Evolutionary conservation across 2,329 filamentous ascomycete genomes (phyloP).

Genomic region (Hypomyces perniciosus): DNA sequence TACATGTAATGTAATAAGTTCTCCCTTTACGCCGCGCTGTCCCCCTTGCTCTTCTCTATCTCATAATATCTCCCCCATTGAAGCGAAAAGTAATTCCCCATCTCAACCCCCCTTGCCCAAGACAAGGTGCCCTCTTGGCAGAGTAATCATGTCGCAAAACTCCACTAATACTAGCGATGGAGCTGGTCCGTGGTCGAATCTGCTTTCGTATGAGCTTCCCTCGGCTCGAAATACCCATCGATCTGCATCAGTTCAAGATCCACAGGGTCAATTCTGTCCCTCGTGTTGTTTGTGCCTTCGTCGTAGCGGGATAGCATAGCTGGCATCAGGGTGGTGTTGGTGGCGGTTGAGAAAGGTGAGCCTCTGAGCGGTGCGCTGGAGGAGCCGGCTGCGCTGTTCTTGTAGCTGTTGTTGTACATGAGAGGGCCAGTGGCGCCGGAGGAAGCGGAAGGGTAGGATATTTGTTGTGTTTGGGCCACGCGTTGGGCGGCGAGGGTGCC

Average conservation of each 20-base stretch:
- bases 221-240: conserved; percentile 10
- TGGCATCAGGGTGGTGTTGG: conserved; percentile 3
- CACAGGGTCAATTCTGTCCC: conserved; percentile 20
- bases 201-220: neutral
- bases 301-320: conserved; percentile 12
- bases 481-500: conserved; percentile 47
- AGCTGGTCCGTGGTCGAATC: conserved; percentile 14
- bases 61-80: neutral
- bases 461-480: conserved; percentile 25
- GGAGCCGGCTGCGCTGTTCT: conserved; percentile 9
- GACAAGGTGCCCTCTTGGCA: neutral
- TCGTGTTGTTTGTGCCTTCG: neutral
- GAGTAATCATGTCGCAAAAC: neutral
- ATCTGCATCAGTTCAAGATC: conserved; percentile 30
- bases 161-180: conserved; percentile 4
- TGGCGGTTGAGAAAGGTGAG: conserved; percentile 17
- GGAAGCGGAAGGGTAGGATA: conserved; percentile 12
- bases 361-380: conserved; percentile 21
- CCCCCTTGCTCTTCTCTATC: neutral
- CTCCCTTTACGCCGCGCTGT: neutral
- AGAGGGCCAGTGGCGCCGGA: conserved; percentile 8
- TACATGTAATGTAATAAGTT: neutral
- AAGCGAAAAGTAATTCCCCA: neutral
- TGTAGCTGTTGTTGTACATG: conserved; percentile 15
- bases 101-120: neutral